phyloP scores from a whole-genome alignment of 176 grass and related monocot species.

The Oryza meridionalis region DNA sequence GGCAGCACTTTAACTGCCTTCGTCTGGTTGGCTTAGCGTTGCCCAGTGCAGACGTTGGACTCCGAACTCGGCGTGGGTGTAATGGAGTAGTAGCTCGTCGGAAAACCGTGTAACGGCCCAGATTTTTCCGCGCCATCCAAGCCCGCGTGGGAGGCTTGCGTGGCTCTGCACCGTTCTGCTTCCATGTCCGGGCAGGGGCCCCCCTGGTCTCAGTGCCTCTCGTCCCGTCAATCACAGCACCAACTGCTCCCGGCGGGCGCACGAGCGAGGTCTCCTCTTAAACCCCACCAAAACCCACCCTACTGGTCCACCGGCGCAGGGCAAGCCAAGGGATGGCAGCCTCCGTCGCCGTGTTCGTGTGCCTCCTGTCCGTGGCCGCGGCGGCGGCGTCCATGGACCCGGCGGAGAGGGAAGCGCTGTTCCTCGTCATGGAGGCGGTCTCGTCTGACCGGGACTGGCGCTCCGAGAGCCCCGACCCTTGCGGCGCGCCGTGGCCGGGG shows the following conservation, averaged over 20 bases:
- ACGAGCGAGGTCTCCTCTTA: not conserved
- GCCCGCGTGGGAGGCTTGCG: not conserved
- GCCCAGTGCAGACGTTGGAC: not conserved
- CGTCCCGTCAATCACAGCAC: slow-evolving; percentile 49
- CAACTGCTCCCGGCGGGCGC: not conserved
- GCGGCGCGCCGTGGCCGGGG: slow-evolving; percentile 72
- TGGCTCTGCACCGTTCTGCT: not conserved
- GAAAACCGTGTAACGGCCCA: not conserved
- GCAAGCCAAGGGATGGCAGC: not conserved
- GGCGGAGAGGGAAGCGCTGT: slow-evolving; percentile 66
- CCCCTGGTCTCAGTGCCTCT: not conserved
- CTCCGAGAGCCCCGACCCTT: slow-evolving; percentile 77
- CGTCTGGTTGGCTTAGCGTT: not conserved
- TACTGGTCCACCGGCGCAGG: not conserved
- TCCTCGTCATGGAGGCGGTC: slow-evolving; percentile 81
- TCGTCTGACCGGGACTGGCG: slow-evolving; percentile 92
- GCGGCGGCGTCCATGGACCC: slow-evolving; percentile 50
- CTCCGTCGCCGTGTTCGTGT: slow-evolving; percentile 25
- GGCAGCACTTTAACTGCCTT: slow-evolving; percentile 1
- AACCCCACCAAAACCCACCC: not conserved
- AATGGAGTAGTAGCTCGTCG: not conserved
- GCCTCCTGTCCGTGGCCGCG: slow-evolving; percentile 31
- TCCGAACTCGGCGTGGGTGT: not conserved
- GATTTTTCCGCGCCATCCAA: slow-evolving; percentile 2
- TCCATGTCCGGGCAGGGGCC: not conserved